These are phyloP conservation scores for Hymenotorrendiella dingleyae DNA, from an alignment of 2,329 filamentous ascomycete genomes.

Conservation along the genomic window DNA sequence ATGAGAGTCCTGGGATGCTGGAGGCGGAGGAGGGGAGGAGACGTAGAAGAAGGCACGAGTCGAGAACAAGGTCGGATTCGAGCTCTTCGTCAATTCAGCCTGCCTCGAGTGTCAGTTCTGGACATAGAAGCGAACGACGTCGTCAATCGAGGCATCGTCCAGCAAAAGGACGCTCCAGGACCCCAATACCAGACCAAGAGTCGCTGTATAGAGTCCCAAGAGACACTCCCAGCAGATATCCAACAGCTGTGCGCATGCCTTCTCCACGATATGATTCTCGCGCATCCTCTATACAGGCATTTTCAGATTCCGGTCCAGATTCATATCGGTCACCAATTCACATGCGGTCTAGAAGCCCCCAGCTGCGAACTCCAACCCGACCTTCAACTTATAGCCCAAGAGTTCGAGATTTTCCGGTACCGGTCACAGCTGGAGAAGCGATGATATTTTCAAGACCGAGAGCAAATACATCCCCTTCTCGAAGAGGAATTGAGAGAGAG, in stretches of 20 bases:
- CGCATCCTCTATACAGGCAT: not conserved
- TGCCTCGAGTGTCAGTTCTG: not conserved
- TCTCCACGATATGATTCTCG: not conserved
- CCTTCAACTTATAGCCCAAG: not conserved
- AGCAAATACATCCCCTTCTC: not conserved
- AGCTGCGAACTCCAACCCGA: not conserved
- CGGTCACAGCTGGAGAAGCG: not conserved
- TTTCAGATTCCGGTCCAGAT: no score
- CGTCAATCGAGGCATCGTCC: not conserved
- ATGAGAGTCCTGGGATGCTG: not conserved
- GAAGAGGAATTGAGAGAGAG: not conserved
- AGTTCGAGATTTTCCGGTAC: not conserved
- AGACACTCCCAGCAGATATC: not conserved
- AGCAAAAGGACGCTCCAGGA: not conserved
- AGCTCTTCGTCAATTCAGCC: not conserved
- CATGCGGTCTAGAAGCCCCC: not conserved
- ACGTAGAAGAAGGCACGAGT: not conserved
- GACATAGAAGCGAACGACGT: not conserved
- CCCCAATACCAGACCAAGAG: not conserved
- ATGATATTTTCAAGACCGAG: not conserved
- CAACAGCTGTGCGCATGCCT: not conserved
- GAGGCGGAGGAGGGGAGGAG: not conserved
- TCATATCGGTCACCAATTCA: not conserved
- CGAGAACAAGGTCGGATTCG: not conserved
- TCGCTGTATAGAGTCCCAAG: not conserved